These are phyloP conservation scores for Uronychia binucleata DNA, from an alignment of 73 alveolate species.

Conservation along the genomic window DNA sequence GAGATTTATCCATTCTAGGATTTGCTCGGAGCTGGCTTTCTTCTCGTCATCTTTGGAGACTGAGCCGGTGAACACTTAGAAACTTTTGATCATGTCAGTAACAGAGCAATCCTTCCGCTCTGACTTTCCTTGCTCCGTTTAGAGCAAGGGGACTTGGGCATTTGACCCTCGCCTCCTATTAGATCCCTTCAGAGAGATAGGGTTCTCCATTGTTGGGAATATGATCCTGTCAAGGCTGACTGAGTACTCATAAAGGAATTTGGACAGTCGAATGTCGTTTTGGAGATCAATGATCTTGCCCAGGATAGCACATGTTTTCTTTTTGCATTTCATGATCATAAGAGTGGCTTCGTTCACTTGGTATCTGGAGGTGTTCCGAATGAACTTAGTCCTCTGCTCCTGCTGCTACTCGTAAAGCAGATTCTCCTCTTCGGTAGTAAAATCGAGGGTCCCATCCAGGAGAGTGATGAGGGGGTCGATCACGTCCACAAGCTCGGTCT, in stretches of 20 bases:
- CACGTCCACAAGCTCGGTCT: slow-evolving; percentile 32
- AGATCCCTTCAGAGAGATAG: neutral
- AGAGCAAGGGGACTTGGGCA: too few relatives aligned
- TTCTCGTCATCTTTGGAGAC: neutral
- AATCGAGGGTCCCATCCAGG: slow-evolving; percentile 47
- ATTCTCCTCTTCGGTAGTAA: slow-evolving; percentile 11
- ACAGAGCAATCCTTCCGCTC: neutral
- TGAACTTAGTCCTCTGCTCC: slow-evolving; percentile 2
- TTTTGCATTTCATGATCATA: slow-evolving; percentile 24
- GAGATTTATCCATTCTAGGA: slow-evolving; percentile 32
- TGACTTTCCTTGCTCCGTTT: too few relatives aligned
- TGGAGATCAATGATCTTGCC: slow-evolving; percentile 26
- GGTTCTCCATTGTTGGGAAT: neutral
- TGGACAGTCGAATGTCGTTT: slow-evolving; percentile 26
- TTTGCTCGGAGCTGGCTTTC: neutral
- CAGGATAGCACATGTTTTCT: slow-evolving; percentile 30
- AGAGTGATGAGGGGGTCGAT: slow-evolving; percentile 41
- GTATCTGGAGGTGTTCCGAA: slow-evolving; percentile 3
- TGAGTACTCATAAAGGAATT: slow-evolving; percentile 8
- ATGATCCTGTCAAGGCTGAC: neutral
- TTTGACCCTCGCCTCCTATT: too few relatives aligned
- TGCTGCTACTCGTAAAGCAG: neutral
- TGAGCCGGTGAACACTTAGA: neutral
- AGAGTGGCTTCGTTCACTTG: slow-evolving; percentile 8
- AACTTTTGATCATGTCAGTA: neutral